Evolutionary conservation across 352 stramenopile genomes (phyloP), one percentile per base, ranked within the genome.

Genomic region (Blastocystis hominis): DNA sequence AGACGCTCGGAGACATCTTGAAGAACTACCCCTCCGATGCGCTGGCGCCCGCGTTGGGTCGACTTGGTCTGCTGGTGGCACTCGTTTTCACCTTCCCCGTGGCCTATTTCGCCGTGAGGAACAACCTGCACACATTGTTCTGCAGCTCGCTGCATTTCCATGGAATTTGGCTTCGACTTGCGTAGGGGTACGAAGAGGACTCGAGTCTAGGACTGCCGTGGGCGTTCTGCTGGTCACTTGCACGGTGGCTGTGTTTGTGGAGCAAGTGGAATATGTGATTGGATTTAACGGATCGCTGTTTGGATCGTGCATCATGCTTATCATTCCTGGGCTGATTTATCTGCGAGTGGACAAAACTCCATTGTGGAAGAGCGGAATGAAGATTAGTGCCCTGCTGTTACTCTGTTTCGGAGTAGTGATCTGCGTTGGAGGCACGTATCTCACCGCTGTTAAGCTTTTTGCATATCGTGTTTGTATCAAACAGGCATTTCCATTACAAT

Each of bases 281-380:
- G 75, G 75, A 38, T 72, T 86, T 17, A 86, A 86, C 36, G 75
- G 75, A 54, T 75, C 55, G n/a, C 61, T 86, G 5, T 86, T 86
- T 75, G 75, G 75, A 55, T 68, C 55, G 5, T 24, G 47, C 30
- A 86, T 86, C n/a, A 72, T 86, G 61, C 61, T 86, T 4, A 47
- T 86, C 15, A 86, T 86, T 86, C 75, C 75, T n/a, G 75, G 75
- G 40, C 42, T 86, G 9, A 75, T 86, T 24, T 86, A 86, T 38
- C 30, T 86, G 17, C 75, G 44, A 24, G 5, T 9, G 9, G 55
- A n/a, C 0, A 75, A 24, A 40, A 77, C 30, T 2, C 55, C 55
- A 3, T 62, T 86, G 0, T 86, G 55, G 55, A 86, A 54, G 55
- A 72, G 36, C 20, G 38, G 30, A 7, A 68, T 36, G 20, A 36